Evolutionary conservation across 257 asterid species (phyloP).

Genomic region (Salvia splendens): DNA sequence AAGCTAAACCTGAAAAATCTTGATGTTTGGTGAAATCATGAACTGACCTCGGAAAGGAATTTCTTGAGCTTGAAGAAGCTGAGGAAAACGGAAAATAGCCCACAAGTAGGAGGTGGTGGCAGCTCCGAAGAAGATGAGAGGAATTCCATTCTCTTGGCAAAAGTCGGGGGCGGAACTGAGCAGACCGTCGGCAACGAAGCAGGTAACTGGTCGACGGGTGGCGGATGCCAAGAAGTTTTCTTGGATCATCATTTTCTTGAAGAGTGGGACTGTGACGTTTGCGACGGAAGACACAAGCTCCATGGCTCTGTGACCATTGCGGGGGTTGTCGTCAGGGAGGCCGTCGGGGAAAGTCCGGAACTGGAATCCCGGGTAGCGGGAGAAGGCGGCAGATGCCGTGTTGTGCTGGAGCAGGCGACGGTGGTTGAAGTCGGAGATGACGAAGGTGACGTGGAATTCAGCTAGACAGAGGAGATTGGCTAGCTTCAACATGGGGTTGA

Average conservation of each 20-base stretch:
- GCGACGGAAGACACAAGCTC: slow-evolving; percentile 39
- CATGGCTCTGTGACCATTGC: slow-evolving; percentile 37
- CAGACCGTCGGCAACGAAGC: slow-evolving; percentile 52
- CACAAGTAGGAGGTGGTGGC: slow-evolving; percentile 51
- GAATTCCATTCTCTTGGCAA: slow-evolving; percentile 51
- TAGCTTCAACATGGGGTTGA: slow-evolving; percentile 64
- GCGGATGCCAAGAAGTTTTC: slow-evolving; percentile 29
- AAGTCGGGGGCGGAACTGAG: slow-evolving; percentile 53
- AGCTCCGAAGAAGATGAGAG: slow-evolving; percentile 51
- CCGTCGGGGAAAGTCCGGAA: slow-evolving; percentile 54
- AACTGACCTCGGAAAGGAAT: slow-evolving; percentile 28
- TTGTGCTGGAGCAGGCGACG: slow-evolving; percentile 49
- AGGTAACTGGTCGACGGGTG: slow-evolving; percentile 36
- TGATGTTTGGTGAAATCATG: too few species aligned
- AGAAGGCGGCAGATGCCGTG: slow-evolving; percentile 37
- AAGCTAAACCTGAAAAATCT: too few species aligned
- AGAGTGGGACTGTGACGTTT: slow-evolving; percentile 35
- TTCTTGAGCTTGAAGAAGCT: slow-evolving; percentile 58
- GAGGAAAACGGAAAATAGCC: slow-evolving; percentile 50
- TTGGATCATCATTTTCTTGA: slow-evolving; percentile 37
- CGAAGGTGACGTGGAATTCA: slow-evolving; percentile 52
- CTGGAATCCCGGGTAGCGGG: slow-evolving; percentile 44
- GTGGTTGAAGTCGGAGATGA: slow-evolving; percentile 51
- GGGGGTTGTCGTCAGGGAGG: slow-evolving; percentile 56
- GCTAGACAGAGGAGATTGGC: slow-evolving; percentile 60